Percentiles rank a stretch among this genome's conserved stretches.
phyloP scores from a whole-genome alignment of 768 basidiomycete genomes.

The Vishniacozyma victoriae region DNA sequence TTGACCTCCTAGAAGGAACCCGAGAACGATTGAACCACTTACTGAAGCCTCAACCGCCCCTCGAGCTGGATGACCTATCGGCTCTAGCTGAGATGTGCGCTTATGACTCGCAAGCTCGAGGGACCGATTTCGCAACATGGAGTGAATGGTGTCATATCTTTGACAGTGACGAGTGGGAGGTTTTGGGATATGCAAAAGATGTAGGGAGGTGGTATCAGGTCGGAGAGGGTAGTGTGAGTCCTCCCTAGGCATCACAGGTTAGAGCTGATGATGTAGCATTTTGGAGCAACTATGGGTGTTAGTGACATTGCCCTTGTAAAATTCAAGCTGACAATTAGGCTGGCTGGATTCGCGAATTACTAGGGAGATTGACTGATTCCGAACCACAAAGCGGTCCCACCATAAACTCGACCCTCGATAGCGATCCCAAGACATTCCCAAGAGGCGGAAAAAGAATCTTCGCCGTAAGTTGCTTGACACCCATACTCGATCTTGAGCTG shows the following conservation, averaged over 20 bases:
- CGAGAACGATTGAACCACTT: conserved; percentile 18
- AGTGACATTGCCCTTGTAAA: not conserved
- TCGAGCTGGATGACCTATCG: conserved; percentile 56
- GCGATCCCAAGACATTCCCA: conserved; percentile 63
- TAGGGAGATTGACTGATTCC: conserved; percentile 65
- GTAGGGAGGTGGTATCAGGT: conserved; percentile 67
- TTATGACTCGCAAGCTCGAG: conserved; percentile 61
- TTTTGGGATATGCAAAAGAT: conserved; percentile 66
- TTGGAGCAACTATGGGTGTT: conserved; percentile 33
- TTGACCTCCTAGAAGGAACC: conserved; percentile 15
- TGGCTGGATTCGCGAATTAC: conserved; percentile 82
- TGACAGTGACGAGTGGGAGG: conserved; percentile 57
- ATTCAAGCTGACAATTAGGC: conserved; percentile 46
- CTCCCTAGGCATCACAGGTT: not conserved
- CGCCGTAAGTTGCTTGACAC: conserved; percentile 20
- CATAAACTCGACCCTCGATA: conserved; percentile 67
- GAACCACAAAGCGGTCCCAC: conserved; percentile 57
- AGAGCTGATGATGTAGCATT: conserved; percentile 10
- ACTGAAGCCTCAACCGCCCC: conserved; percentile 23
- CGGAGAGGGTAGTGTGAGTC: conserved; percentile 35
- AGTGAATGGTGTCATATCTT: conserved; percentile 76
- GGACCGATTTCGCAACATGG: conserved; percentile 46
- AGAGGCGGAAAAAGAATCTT: conserved; percentile 40
- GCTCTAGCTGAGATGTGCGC: conserved; percentile 69
- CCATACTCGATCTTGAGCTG: conserved; percentile 46